Evolutionary conservation across 1,139 yeast species (phyloP).

Genomic region (Saccharomycopsis hybrid): DNA sequence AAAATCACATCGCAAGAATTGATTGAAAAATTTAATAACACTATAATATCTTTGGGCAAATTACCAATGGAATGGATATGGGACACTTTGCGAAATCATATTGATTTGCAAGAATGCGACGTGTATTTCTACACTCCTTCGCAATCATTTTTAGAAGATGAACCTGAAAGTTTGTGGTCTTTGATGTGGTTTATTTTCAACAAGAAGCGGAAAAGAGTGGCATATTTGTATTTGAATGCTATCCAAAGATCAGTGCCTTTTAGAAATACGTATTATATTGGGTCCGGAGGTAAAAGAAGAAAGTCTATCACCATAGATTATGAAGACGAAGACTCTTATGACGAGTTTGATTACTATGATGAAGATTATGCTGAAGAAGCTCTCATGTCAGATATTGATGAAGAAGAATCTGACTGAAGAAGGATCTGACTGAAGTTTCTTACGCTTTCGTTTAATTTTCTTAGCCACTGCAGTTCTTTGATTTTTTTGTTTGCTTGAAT

Average conservation of each 20-base stretch:
- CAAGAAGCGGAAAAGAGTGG: slow-evolving; percentile 85
- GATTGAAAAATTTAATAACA: slow-evolving; percentile 69
- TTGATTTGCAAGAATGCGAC: slow-evolving; percentile 72
- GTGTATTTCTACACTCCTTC: slow-evolving; percentile 77
- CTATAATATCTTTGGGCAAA: slow-evolving; percentile 72
- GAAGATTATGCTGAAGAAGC: slow-evolving; percentile 28
- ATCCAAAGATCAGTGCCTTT: slow-evolving; percentile 22
- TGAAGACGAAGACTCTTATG: slow-evolving; percentile 17
- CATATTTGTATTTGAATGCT: slow-evolving; percentile 61
- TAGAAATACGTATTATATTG: slow-evolving; percentile 20
- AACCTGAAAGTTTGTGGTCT: slow-evolving; percentile 81
- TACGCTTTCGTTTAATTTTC: background rate
- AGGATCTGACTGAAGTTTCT: slow-evolving; percentile 11
- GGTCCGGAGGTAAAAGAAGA: slow-evolving; percentile 23
- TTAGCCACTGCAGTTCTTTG: too few species aligned
- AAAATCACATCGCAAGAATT: slow-evolving; percentile 47
- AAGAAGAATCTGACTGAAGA: slow-evolving; percentile 1
- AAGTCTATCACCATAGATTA: slow-evolving; percentile 26
- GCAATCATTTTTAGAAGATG: slow-evolving; percentile 69
- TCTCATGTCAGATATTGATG: slow-evolving; percentile 21
- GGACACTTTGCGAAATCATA: slow-evolving; percentile 82
- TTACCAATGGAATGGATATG: slow-evolving; percentile 59
- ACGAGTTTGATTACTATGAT: slow-evolving; percentile 8
- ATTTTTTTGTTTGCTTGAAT: too few species aligned
- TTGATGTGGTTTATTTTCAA: slow-evolving; percentile 89